A percentile compares a stretch with the other conserved stretches of the same genome.
phyloP scores from a whole-genome alignment of 768 basidiomycete genomes.

The Boletus patriciae region DNA sequence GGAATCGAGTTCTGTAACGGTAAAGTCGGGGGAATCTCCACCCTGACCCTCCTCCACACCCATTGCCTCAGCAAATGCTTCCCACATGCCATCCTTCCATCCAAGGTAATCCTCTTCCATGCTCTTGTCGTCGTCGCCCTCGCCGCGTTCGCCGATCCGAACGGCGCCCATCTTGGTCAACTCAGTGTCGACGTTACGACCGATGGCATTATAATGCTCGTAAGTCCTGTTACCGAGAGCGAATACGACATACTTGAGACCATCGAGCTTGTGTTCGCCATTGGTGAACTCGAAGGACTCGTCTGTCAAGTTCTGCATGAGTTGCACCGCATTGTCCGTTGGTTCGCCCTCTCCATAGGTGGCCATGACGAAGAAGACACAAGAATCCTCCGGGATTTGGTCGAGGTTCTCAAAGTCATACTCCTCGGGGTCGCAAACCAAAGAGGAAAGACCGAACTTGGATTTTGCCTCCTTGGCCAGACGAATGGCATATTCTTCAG shows the following conservation, averaged over 20 bases:
- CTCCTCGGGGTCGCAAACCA: slow-evolving; percentile 98
- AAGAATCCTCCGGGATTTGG: slow-evolving; percentile 80
- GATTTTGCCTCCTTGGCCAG: slow-evolving; percentile 97
- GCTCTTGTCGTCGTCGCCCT: slow-evolving; percentile 98
- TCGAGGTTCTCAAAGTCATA: slow-evolving; percentile 98
- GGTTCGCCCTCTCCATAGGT: slow-evolving; percentile 99
- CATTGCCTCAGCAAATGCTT: slow-evolving; percentile 77
- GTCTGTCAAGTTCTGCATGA: slow-evolving; percentile 91
- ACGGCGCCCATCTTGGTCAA: slow-evolving; percentile 78
- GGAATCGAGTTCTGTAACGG: slow-evolving; percentile 77
- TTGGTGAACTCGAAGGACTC: slow-evolving; percentile 84
- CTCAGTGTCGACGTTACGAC: slow-evolving; percentile 70
- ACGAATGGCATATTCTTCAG: slow-evolving; percentile 97
- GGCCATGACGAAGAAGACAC: slow-evolving; percentile 93
- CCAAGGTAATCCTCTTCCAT: slow-evolving; percentile 99
- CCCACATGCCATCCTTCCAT: slow-evolving; percentile 99
- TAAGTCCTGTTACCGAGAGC: slow-evolving; percentile 92
- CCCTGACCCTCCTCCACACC: slow-evolving; percentile 95
- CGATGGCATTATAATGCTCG: slow-evolving; percentile 94
- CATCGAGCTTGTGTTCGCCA: slow-evolving; percentile 70
- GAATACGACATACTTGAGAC: slow-evolving; percentile 94
- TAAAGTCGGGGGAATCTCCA: slow-evolving; percentile 92
- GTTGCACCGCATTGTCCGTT: slow-evolving; percentile 93
- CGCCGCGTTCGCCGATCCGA: slow-evolving; percentile 86
- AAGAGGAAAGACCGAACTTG: slow-evolving; percentile 91